Percentiles rank a stretch among this genome's conserved stretches.
These are phyloP conservation scores for Tylopilus sp. DNA, from an alignment of 768 basidiomycete species.

Conservation along the genomic window DNA sequence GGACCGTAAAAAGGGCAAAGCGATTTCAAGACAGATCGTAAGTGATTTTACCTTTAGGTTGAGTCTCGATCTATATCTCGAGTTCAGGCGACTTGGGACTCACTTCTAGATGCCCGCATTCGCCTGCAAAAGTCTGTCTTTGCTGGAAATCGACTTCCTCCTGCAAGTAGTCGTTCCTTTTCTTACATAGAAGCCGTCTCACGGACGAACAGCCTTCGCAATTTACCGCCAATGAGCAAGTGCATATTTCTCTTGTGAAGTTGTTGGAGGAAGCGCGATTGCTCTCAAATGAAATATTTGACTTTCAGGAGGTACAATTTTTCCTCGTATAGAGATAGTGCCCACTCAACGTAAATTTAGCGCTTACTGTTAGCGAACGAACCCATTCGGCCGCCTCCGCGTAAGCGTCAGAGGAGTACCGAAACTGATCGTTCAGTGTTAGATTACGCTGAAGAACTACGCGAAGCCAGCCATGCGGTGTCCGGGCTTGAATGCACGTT, in stretches of 20 bases:
- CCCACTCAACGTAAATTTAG: conserved; percentile 33
- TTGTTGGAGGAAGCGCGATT: conserved; percentile 59
- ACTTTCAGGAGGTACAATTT: conserved; percentile 59
- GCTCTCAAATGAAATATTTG: conserved; percentile 65
- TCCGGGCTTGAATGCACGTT: conserved; percentile 53
- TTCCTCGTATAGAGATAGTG: conserved; percentile 1
- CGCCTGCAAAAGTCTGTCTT: conserved; percentile 78
- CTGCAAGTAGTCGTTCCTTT: conserved; percentile 39
- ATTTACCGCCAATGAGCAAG: conserved; percentile 33
- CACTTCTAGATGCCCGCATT: conserved; percentile 86
- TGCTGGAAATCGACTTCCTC: conserved; percentile 63
- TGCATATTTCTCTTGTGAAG: conserved; percentile 43
- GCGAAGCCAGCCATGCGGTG: conserved; percentile 40
- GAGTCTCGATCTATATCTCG: conserved; percentile 4
- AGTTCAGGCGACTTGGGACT: conserved; percentile 76
- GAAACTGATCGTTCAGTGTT: conserved; percentile 5
- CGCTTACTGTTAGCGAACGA: conserved; percentile 47
- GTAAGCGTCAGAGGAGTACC: conserved; percentile 53
- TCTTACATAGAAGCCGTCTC: conserved; percentile 4
- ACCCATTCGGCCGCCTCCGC: conserved; percentile 44
- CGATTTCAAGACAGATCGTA: conserved; percentile 81
- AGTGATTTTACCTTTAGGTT: conserved; percentile 28
- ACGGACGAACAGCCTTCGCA: conserved; percentile 31
- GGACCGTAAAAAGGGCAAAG: conserved; percentile 79
- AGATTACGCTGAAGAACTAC: conserved; percentile 30